phyloP scores from a whole-genome alignment of 306 rosid genomes.

The Gastrolobium villosum region DNA sequence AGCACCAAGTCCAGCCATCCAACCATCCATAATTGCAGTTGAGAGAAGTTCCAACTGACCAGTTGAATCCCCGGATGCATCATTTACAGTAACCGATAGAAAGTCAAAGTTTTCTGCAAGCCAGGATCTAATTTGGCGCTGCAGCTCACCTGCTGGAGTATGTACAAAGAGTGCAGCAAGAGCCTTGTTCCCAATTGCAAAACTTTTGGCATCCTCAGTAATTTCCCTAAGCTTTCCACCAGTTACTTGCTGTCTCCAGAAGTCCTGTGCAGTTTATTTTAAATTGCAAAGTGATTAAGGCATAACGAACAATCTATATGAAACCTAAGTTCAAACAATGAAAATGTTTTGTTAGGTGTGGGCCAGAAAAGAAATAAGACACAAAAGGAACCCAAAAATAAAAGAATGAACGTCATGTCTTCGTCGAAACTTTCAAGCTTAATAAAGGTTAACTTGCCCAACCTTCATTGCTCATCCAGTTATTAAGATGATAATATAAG shows the following conservation, averaged over 20 bases:
- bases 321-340: conserved; percentile 23
- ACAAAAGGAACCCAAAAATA: conserved; percentile 26
- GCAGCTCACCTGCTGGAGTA: conserved; percentile 98
- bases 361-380: conserved; percentile 5
- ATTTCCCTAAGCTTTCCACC: conserved; percentile 98
- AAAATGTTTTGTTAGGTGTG: neutral
- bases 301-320: conserved; percentile 29
- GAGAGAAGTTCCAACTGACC: conserved; percentile 99
- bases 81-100: conserved; percentile 81
- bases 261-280: conserved; percentile 67
- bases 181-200: conserved; percentile 88
- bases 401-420: conserved; percentile 9
- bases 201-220: conserved; percentile 91
- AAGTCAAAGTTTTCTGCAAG: conserved; percentile 90
- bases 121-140: conserved; percentile 98
- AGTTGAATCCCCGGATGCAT: conserved; percentile 80
- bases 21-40: conserved; percentile 99
- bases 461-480: conserved; percentile 28
- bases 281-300: conserved; percentile 43
- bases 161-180: conserved; percentile 99
- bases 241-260: conserved; percentile 91
- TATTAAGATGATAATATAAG: conserved; percentile 18
- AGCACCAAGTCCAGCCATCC: conserved; percentile 99
- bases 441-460: conserved; percentile 24
- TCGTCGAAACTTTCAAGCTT: neutral